A percentile compares a stretch with the other conserved stretches of the same genome.
These are phyloP conservation scores for Xylaria grammica DNA, from an alignment of 495 filamentous ascomycete species.

Conservation along the genomic window DNA sequence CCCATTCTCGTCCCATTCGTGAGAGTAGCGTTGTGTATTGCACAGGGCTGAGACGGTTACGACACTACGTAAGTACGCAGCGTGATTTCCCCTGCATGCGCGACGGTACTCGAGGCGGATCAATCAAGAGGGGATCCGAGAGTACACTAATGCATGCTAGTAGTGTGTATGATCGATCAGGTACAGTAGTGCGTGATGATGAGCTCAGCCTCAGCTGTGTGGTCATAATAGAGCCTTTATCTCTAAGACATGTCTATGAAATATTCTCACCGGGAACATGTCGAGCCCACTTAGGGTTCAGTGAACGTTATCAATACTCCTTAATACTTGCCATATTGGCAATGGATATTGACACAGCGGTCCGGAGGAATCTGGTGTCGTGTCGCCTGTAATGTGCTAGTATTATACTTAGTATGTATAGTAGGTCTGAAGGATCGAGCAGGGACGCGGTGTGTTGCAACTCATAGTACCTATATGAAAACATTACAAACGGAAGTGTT, in stretches of 20 bases:
- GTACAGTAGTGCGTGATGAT: background rate
- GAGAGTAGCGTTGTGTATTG: background rate
- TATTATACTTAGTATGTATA: background rate
- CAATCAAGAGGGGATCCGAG: background rate
- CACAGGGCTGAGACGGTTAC: constrained; percentile 22
- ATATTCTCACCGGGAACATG: background rate
- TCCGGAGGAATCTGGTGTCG: constrained; percentile 4
- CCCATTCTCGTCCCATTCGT: background rate
- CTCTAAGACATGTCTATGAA: background rate
- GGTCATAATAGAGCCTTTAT: background rate
- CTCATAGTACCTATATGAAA: background rate
- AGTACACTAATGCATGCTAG: background rate
- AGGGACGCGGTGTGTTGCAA: background rate
- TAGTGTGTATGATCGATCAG: background rate
- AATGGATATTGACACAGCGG: background rate
- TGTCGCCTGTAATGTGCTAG: background rate
- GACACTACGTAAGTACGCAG: constrained; percentile 2
- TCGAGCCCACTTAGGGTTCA: background rate
- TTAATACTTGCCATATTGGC: background rate
- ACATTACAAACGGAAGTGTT: background rate
- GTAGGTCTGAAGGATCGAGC: background rate
- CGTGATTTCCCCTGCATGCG: constrained; percentile 20
- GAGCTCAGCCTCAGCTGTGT: constrained; percentile 1
- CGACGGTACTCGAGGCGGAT: constrained; percentile 10
- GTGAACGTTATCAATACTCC: background rate